Conservation (phyloP, 345 rosid genomes). For the Laguncularia racemosa region DNA sequence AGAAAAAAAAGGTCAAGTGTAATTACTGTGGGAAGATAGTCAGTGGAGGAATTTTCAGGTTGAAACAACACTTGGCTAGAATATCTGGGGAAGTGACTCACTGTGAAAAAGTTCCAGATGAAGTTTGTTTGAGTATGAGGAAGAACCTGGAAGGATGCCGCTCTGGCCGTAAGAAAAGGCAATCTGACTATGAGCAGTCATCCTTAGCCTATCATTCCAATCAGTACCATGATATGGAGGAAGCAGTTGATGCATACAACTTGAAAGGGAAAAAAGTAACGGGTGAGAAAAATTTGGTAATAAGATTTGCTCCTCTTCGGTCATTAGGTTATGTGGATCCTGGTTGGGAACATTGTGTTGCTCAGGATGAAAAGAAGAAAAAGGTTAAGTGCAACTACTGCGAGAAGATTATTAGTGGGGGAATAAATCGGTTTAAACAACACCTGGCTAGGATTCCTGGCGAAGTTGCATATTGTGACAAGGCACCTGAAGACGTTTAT, state of each 20-base stretch:
- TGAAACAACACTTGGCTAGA: constrained; percentile 35
- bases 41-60: constrained; percentile 27
- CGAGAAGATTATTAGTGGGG: constrained; percentile 43
- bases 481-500: constrained; percentile 40
- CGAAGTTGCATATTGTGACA: constrained; percentile 39
- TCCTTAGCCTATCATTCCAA: constrained; percentile 14
- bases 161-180: constrained; percentile 22
- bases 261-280: constrained; percentile 22
- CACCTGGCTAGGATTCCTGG: constrained; percentile 47
- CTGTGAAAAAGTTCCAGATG: constrained; percentile 29
- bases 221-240: constrained; percentile 15
- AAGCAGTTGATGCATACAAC: constrained; percentile 15
- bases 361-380: constrained; percentile 40
- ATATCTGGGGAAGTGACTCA: constrained; percentile 34
- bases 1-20: constrained; percentile 36
- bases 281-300: constrained; percentile 13
- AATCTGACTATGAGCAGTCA: constrained; percentile 17
- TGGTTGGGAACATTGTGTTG: constrained; percentile 44
- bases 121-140: constrained; percentile 31
- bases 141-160: constrained; percentile 31
- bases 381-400: constrained; percentile 45
- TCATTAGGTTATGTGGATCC: constrained; percentile 42
- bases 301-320: constrained; percentile 27
- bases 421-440: constrained; percentile 44
- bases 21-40: constrained; percentile 32